Evolutionary conservation across 805 yeast species (phyloP), one percentile per base, ranked within the genome.

Genomic region (Candida fluviatilis): DNA sequence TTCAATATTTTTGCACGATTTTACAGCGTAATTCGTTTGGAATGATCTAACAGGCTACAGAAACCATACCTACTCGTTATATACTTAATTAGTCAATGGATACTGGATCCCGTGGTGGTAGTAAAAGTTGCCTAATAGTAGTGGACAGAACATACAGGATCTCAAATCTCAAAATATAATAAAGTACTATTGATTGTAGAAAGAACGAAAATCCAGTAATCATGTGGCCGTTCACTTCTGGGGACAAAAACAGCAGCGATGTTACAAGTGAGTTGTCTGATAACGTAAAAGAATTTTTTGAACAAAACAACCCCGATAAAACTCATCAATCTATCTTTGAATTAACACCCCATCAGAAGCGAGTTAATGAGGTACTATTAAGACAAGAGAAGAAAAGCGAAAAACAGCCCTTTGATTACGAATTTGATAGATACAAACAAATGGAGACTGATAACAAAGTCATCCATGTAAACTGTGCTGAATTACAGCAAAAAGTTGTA

Each of bases 381-480:
- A 43, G 40, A 18, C 37, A 53, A 23, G 45, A 49, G 17, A 13
- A 32, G 14, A 40, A 42, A n/a, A 31, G 31, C 4, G 36, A 42
- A 5, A 36, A 37, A 4, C 13, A 23, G 4, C 19, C 21, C 8
- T 59, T 57, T 43, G 42, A 49, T 27, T 55, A 50, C 36, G 59
- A 61, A 14, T 53, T 62, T 28, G 67, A 56, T 5, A 38, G 44
- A 4, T 63, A 64, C 42, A 66, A 66, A 43, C 52, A 45, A 23
- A 38, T 49, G 16, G 58, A 63, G 36, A 49, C 46, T 15, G 41
- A 46, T 0, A 48, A 52, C 18, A 49, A 50, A 19, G 70, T 56
- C 1, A 44, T 63, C 1, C 38, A 50, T 18, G 51, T 66, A 33
- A 68, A 68, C 48, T 68, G 74, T 42, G 59, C 71, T 3, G 73